phyloP scores from a whole-genome alignment of 2,329 filamentous ascomycete genomes.

The Aspergillus niger region DNA sequence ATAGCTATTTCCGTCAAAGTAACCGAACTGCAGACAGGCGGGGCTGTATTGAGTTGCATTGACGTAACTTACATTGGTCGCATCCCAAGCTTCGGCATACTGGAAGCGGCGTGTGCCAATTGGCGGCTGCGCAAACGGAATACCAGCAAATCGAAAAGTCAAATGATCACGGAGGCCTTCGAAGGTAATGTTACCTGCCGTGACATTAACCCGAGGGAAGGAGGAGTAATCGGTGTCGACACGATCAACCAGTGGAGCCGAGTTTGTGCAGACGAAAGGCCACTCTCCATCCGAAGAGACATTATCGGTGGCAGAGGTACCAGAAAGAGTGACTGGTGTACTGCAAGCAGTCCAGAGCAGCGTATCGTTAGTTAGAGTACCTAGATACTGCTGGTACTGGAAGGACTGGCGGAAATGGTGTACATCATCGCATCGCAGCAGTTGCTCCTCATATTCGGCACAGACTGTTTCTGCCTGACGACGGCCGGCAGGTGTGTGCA shows the following conservation, averaged over 20 bases:
- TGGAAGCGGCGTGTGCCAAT: constrained; percentile 47
- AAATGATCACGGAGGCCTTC: constrained; percentile 55
- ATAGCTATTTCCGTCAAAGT: neutral
- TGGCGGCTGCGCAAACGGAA: constrained; percentile 47
- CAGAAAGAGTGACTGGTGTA: neutral
- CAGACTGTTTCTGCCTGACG: neutral
- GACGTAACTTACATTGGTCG: constrained; percentile 43
- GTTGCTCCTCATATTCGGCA: neutral
- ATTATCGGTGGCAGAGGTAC: neutral
- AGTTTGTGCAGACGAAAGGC: neutral
- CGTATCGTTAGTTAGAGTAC: neutral
- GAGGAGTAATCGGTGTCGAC: neutral
- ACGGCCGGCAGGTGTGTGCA: neutral
- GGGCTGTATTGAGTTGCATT: constrained; percentile 53
- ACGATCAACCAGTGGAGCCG: neutral
- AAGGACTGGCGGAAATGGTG: neutral
- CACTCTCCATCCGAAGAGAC: neutral
- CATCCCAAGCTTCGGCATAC: constrained; percentile 47
- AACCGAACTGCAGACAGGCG: constrained; percentile 45
- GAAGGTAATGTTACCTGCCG: neutral
- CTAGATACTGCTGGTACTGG: neutral
- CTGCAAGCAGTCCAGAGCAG: neutral
- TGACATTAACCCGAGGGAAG: neutral
- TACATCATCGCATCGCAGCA: neutral
- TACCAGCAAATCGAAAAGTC: constrained; percentile 52